phyloP scores from a whole-genome alignment of 768 basidiomycete species.

The Phaffia tasmanica region DNA sequence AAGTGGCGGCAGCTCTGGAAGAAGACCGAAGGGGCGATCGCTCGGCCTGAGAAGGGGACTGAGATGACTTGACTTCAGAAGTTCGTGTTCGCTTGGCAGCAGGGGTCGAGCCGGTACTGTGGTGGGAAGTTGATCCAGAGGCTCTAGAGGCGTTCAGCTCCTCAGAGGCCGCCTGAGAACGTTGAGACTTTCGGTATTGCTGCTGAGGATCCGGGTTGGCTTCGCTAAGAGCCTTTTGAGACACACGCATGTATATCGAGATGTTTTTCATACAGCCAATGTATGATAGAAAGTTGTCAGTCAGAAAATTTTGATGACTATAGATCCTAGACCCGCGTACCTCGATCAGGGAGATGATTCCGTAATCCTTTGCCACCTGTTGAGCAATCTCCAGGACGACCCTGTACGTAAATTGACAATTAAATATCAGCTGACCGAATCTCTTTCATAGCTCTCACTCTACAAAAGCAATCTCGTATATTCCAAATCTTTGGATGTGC shows the following conservation, averaged over 20 bases:
- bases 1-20: conserved; percentile 41
- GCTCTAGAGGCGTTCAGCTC: conserved; percentile 34
- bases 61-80: conserved; percentile 3
- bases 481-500: too few relatives aligned
- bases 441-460: too few relatives aligned
- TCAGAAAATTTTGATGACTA: neutral
- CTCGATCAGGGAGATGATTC: conserved; percentile 43
- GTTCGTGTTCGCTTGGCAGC: conserved; percentile 21
- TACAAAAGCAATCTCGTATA: too few relatives aligned
- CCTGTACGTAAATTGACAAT: conserved; percentile 26
- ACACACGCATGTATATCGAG: neutral
- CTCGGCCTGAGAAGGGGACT: conserved; percentile 7
- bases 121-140: conserved; percentile 32
- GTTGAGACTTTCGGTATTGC: conserved; percentile 61
- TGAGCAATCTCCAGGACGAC: conserved; percentile 47
- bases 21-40: conserved; percentile 27
- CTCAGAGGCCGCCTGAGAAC: conserved; percentile 37
- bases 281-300: neutral
- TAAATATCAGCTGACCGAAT: too few relatives aligned
- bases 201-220: conserved; percentile 66
- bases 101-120: conserved; percentile 34
- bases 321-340: conserved; percentile 27
- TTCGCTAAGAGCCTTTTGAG: conserved; percentile 48
- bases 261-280: neutral
- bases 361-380: conserved; percentile 58